Evolutionary conservation across 345 rosid genomes (phyloP).

Genomic region (Euphorbia lathyris): DNA sequence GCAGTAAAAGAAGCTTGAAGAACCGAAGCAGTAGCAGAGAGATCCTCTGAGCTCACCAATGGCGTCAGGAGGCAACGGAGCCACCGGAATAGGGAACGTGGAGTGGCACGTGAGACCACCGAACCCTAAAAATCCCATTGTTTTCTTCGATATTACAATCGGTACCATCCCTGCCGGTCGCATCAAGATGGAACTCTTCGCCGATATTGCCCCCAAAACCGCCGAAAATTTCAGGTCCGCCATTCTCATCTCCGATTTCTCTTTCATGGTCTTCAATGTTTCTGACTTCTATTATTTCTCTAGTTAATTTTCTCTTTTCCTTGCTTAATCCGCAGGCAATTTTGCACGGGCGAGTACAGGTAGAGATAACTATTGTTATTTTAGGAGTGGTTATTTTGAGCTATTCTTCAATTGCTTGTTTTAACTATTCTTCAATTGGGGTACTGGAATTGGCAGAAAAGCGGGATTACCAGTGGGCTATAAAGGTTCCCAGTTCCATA

Average conservation of each 20-base stretch:
- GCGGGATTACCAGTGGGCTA: conserved; percentile 89
- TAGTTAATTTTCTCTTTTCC: neutral
- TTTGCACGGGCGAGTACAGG: conserved; percentile 96
- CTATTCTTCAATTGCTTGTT: neutral
- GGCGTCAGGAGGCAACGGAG: conserved; percentile 42
- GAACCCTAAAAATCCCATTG: conserved; percentile 92
- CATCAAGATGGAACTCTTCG: conserved; percentile 97
- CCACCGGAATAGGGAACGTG: conserved; percentile 52
- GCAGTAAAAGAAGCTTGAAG: neutral
- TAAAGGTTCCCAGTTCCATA: conserved; percentile 88
- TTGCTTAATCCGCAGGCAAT: conserved; percentile 56
- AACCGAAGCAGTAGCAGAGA: neutral
- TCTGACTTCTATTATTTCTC: neutral
- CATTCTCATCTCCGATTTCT: neutral
- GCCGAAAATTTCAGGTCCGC: conserved; percentile 87
- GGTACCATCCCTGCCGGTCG: conserved; percentile 93
- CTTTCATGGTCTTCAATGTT: neutral
- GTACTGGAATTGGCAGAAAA: conserved; percentile 49
- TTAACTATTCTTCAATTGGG: neutral
- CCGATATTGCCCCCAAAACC: conserved; percentile 84
- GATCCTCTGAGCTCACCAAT: conserved; percentile 15
- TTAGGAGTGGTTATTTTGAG: neutral
- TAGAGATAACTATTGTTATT: conserved; percentile 11
- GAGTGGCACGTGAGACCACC: conserved; percentile 97
- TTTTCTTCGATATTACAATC: conserved; percentile 88